These are phyloP conservation scores for Hemerocallis citrina DNA, from an alignment of 106 monocot species.

Conservation along the genomic window DNA sequence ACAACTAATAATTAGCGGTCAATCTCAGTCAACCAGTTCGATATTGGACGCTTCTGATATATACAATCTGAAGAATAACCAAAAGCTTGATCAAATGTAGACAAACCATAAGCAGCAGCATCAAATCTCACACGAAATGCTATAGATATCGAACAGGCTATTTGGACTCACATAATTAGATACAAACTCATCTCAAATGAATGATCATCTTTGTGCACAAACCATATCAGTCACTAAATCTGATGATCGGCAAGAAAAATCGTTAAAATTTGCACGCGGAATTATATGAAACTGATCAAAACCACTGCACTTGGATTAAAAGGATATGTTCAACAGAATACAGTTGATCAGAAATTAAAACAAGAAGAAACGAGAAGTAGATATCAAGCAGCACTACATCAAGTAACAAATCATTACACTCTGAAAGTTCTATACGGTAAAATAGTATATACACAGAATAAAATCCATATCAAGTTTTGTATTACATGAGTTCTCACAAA, in stretches of 20 bases:
- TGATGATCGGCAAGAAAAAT: neutral
- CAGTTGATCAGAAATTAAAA: neutral
- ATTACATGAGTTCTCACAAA: neutral
- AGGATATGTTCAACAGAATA: neutral
- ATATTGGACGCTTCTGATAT: neutral
- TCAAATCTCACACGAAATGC: constrained; percentile 1
- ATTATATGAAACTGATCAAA: neutral
- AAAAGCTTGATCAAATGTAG: neutral
- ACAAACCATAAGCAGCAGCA: constrained; percentile 5
- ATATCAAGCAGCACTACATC: neutral
- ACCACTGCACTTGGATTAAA: neutral
- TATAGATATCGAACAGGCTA: no score
- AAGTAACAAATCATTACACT: neutral
- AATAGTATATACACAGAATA: constrained; percentile 8
- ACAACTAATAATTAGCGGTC: neutral
- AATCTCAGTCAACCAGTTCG: neutral
- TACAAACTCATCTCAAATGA: neutral
- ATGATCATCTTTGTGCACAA: neutral
- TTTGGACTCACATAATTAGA: constrained; percentile 6
- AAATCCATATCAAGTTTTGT: neutral
- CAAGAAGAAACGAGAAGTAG: neutral
- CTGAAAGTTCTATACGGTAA: neutral
- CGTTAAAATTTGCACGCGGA: neutral
- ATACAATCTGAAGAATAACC: neutral
- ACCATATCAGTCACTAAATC: neutral